Evolutionary conservation across 805 yeast species (phyloP).

Genomic region (Pichia phayaonensis): DNA sequence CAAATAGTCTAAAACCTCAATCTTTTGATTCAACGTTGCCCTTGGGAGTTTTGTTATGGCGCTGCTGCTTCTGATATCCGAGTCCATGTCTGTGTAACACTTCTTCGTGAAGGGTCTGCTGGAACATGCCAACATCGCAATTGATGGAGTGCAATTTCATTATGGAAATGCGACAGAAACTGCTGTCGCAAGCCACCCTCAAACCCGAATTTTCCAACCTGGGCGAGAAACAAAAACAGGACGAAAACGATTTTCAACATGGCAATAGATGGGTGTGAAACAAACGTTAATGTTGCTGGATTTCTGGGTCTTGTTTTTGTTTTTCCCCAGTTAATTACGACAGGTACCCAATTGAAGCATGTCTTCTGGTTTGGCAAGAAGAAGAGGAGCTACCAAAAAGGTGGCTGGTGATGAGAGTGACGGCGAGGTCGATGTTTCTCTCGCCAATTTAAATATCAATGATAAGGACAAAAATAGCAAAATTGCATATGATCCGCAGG

Average conservation of each 20-base stretch:
- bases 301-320: not conserved
- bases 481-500: conserved; percentile 77
- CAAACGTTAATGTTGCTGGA: not conserved
- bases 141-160: too few relatives aligned
- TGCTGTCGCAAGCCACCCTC: not conserved
- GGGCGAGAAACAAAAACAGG: too few relatives aligned
- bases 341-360: not conserved
- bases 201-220: too few relatives aligned
- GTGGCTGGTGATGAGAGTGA: not conserved
- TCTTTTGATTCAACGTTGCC: conserved; percentile 22
- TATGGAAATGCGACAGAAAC: not conserved
- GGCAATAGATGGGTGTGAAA: not conserved
- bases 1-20: conserved; percentile 28
- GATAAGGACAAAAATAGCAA: conserved; percentile 30
- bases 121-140: too few relatives aligned
- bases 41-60: conserved; percentile 1
- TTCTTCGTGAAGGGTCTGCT: too few relatives aligned
- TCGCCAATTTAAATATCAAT: not conserved
- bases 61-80: not conserved
- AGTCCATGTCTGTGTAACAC: too few relatives aligned
- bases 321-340: not conserved
- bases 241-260: not conserved
- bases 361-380: not conserved
- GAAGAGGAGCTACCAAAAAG: not conserved
- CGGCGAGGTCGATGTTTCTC: not conserved